Conservation (phyloP, 2,329 filamentous ascomycete genomes). For the Aureobasidium sp. region DNA sequence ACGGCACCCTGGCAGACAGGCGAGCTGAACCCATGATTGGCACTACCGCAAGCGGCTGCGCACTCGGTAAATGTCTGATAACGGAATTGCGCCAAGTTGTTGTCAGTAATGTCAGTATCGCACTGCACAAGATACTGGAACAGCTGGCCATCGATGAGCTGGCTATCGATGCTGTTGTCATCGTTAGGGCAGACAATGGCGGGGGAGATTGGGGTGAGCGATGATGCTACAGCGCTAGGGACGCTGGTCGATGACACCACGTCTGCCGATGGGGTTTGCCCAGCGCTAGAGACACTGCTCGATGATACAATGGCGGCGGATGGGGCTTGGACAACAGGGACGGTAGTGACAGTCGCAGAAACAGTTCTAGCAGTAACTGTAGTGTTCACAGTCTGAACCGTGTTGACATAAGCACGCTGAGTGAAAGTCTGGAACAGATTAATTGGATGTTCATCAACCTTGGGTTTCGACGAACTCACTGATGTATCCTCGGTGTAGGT, state of each 20-base stretch:
- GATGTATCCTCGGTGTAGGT: conserved; percentile 21
- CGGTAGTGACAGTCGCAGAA: conserved; percentile 14
- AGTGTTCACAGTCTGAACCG: conserved; percentile 13
- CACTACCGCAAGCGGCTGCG: conserved; percentile 25
- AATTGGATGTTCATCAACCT: not conserved
- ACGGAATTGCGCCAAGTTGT: conserved; percentile 19
- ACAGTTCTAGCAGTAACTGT: conserved; percentile 16
- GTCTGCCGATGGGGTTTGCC: not conserved
- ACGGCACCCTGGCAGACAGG: conserved; percentile 26
- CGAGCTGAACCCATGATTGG: conserved; percentile 21
- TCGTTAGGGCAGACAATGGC: conserved; percentile 26
- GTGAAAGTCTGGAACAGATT: conserved; percentile 9
- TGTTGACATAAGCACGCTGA: conserved; percentile 18
- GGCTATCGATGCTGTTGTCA: conserved; percentile 23
- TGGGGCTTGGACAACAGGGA: not conserved
- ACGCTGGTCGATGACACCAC: conserved; percentile 10
- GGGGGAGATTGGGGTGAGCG: conserved; percentile 21
- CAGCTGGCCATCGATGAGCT: conserved; percentile 24
- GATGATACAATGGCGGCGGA: not conserved
- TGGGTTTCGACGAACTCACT: conserved; percentile 13
- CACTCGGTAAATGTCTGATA: conserved; percentile 25
- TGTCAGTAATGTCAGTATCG: conserved; percentile 24
- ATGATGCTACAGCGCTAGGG: not conserved
- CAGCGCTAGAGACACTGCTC: not conserved
- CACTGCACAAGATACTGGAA: conserved; percentile 28